Conservation (phyloP, 441 rosid species). For the Raphanus hybrid region DNA sequence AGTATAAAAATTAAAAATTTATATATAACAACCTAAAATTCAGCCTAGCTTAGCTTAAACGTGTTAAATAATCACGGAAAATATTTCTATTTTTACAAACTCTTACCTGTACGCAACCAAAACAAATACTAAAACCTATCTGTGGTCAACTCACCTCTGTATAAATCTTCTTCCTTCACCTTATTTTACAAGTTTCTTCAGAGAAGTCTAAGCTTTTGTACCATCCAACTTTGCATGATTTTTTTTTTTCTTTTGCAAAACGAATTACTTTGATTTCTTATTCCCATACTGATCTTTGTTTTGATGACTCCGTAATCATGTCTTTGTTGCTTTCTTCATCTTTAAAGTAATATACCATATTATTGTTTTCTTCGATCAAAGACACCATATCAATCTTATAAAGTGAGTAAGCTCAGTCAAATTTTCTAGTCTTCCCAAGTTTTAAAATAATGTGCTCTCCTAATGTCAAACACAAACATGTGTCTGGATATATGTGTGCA, state of each 20-base stretch:
- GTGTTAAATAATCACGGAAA: conserved; percentile 3
- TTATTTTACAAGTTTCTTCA: not conserved
- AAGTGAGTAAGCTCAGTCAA: conserved; percentile 17
- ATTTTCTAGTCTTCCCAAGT: conserved; percentile 1
- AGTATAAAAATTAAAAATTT: not conserved
- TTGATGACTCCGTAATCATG: conserved; percentile 13
- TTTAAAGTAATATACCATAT: conserved; percentile 10
- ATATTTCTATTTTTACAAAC: conserved; percentile 18
- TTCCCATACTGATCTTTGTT: not conserved
- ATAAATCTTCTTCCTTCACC: conserved; percentile 12
- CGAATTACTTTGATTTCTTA: not conserved
- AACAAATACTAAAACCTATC: conserved; percentile 29
- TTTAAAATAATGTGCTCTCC: not conserved
- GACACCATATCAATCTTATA: not conserved
- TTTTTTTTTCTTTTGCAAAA: not conserved
- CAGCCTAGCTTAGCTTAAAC: conserved; percentile 26
- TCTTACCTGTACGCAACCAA: conserved; percentile 43
- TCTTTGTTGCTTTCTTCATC: conserved; percentile 14
- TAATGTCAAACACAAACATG: not conserved
- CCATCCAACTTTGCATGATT: conserved; percentile 16
- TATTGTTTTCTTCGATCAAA: not conserved
- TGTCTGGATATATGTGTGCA: conserved; percentile 44
- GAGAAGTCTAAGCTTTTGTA: not conserved
- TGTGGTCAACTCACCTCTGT: conserved; percentile 34
- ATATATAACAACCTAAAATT: conserved; percentile 17